Conservation (phyloP, 345 rosid species). For the Physaria fendleri region DNA sequence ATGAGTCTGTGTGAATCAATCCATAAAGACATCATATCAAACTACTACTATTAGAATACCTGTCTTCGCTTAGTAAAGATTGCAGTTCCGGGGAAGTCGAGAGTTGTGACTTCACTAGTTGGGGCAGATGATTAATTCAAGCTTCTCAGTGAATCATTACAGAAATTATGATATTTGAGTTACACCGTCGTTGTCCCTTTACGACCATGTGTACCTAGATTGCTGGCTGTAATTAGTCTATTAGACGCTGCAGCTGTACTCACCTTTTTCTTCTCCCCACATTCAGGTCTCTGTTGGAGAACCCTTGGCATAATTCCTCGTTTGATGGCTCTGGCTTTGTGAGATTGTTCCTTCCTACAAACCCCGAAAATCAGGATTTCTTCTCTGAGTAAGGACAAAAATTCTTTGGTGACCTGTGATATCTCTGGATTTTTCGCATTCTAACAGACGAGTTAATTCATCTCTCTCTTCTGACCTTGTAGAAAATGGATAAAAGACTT, state of each 20-base stretch:
- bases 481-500: slow-evolving; percentile 74
- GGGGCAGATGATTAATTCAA: background rate
- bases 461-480: slow-evolving; percentile 28
- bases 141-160: background rate
- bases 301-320: slow-evolving; percentile 96
- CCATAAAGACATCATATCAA: background rate
- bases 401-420: slow-evolving; percentile 2
- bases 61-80: background rate
- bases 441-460: background rate
- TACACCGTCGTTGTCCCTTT: background rate
- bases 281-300: slow-evolving; percentile 78
- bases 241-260: background rate
- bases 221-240: slow-evolving; percentile 10
- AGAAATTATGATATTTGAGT: background rate
- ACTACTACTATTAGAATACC: background rate
- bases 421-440: slow-evolving; percentile 6
- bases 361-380: slow-evolving; percentile 75
- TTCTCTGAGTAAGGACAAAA: slow-evolving; percentile 62
- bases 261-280: slow-evolving; percentile 11
- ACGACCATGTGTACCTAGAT: slow-evolving; percentile 4
- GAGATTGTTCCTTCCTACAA: slow-evolving; percentile 91
- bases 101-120: background rate
- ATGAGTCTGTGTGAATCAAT: background rate
- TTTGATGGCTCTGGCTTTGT: slow-evolving; percentile 97
- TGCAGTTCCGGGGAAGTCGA: background rate